These are phyloP conservation scores for Neurospora cerealis DNA, from an alignment of 495 filamentous ascomycete genomes.

Conservation along the genomic window DNA sequence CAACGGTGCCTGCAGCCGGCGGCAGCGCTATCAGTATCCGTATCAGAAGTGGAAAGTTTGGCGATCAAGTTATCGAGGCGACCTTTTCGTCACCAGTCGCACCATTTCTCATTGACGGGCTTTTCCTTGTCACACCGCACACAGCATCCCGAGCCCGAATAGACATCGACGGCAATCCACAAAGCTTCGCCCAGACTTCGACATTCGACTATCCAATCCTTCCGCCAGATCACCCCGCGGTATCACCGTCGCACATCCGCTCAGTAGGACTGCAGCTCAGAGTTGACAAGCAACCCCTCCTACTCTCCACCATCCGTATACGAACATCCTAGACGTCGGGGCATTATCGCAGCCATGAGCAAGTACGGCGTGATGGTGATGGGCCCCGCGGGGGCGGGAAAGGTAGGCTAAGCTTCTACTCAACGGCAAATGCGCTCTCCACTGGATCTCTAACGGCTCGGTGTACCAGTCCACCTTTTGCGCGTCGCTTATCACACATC, in stretches of 20 bases:
- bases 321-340: background rate
- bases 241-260: background rate
- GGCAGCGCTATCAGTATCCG: background rate
- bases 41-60: background rate
- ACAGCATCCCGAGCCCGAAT: background rate
- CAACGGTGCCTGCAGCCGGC: background rate
- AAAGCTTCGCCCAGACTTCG: background rate
- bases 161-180: background rate
- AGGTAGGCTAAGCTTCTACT: constrained; percentile 38
- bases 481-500: constrained; percentile 82
- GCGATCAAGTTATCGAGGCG: background rate
- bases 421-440: background rate
- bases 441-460: constrained; percentile 7
- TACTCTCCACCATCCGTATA: background rate
- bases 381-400: constrained; percentile 83
- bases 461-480: constrained; percentile 75
- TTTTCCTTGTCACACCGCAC: background rate
- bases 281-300: background rate
- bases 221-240: background rate
- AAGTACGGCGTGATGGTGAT: constrained; percentile 92
- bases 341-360: constrained; percentile 50
- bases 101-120: background rate
- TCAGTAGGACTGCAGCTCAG: background rate
- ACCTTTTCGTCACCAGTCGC: background rate
- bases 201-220: background rate